Conservation (phyloP, 2,329 filamentous ascomycete species). For the Aspergillus piperis region DNA sequence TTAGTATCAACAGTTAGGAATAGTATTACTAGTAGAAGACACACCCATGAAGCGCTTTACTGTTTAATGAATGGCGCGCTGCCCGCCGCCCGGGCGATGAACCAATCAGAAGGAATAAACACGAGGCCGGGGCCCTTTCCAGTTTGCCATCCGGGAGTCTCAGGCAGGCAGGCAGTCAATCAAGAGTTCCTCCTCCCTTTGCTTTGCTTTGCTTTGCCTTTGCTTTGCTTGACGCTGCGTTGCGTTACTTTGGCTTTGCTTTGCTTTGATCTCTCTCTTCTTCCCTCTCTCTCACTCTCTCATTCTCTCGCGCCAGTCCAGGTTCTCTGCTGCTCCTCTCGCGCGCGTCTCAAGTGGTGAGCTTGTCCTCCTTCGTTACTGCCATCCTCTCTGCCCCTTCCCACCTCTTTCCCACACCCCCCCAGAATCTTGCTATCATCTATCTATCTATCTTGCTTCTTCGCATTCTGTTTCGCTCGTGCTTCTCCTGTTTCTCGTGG, state of each 20-base stretch:
- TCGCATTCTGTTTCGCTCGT: constrained; percentile 3
- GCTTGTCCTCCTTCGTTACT: neutral
- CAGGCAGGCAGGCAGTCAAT: too few relatives aligned
- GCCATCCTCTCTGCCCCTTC: neutral
- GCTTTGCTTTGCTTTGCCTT: neutral
- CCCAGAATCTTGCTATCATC: neutral
- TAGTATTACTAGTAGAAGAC: too few relatives aligned
- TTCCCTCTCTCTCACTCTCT: neutral
- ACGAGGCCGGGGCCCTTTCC: neutral
- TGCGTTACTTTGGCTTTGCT: neutral
- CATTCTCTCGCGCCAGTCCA: neutral
- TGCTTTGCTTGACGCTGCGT: too few relatives aligned
- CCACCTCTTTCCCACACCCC: neutral
- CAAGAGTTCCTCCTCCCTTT: neutral
- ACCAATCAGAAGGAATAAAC: neutral
- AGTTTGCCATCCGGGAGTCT: constrained; percentile 1
- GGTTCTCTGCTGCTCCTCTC: neutral
- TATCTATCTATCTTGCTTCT: neutral
- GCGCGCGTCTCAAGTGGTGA: neutral
- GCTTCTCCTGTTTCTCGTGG: constrained; percentile 3
- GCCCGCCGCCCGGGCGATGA: neutral
- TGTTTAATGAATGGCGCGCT: neutral
- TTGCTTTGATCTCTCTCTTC: neutral
- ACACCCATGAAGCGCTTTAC: neutral
- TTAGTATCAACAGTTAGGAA: too few relatives aligned